A percentile compares a stretch with the other conserved stretches of the same genome.
Conservation (phyloP, 495 filamentous ascomycete genomes). For the Hypoxylon lienhwacheense region DNA sequence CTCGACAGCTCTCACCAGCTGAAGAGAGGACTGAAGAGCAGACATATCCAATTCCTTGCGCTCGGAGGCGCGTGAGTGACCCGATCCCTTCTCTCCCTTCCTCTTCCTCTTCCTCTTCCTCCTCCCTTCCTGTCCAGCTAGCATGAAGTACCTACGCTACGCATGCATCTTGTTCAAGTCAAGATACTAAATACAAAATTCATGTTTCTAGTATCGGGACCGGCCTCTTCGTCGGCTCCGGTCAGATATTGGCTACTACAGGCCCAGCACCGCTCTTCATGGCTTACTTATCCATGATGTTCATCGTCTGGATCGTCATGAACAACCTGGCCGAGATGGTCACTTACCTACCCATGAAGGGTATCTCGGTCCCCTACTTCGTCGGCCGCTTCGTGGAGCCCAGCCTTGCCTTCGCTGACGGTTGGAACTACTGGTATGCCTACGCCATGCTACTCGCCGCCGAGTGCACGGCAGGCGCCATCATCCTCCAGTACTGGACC, state of each 20-base stretch:
- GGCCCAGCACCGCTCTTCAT: conserved; percentile 56
- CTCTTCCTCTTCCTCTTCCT: too few species aligned
- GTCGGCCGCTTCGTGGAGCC: conserved; percentile 73
- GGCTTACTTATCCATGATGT: conserved; percentile 50
- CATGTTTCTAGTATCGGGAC: conserved; percentile 60
- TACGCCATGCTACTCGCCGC: conserved; percentile 54
- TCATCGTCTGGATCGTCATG: conserved; percentile 50
- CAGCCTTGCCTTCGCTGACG: conserved; percentile 76
- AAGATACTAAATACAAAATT: background rate
- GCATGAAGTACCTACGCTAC: background rate
- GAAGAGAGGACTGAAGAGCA: conserved; percentile 64
- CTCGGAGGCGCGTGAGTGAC: conserved; percentile 60
- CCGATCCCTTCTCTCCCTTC: background rate
- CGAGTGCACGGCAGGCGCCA: conserved; percentile 53
- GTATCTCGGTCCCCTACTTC: conserved; percentile 62
- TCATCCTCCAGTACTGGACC: conserved; percentile 61
- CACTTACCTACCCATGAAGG: conserved; percentile 65
- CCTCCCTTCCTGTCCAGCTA: too few species aligned
- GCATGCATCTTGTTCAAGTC: conserved; percentile 7
- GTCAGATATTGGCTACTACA: conserved; percentile 49
- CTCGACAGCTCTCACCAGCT: conserved; percentile 57
- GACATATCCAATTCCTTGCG: conserved; percentile 73
- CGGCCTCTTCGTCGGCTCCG: conserved; percentile 58
- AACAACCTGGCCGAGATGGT: conserved; percentile 54
- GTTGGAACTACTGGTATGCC: conserved; percentile 70